Evolutionary conservation across 73 alveolate species (phyloP).

Genomic region (Paramecium tetraurelia): DNA sequence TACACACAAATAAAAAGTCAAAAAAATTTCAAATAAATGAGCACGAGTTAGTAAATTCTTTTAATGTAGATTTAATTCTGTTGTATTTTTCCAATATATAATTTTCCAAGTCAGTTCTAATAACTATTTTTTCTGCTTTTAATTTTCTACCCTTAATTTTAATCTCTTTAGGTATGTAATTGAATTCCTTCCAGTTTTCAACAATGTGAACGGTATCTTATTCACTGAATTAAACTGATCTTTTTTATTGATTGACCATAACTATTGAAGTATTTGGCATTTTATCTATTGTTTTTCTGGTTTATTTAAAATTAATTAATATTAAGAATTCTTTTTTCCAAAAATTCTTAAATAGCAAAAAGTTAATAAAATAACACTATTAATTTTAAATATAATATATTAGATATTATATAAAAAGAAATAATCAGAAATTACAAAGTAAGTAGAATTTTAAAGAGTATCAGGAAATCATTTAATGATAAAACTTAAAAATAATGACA

Average conservation of each 20-base stretch:
- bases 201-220: not conserved
- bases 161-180: constrained; percentile 19
- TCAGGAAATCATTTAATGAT: not conserved
- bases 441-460: not conserved
- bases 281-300: not conserved
- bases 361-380: not conserved
- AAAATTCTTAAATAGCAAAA: not conserved
- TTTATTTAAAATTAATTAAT: not conserved
- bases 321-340: not conserved
- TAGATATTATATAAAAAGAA: not conserved
- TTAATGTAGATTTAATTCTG: not conserved
- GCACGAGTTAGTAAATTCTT: not conserved
- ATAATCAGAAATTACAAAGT: not conserved
- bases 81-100: not conserved
- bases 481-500: too few relatives aligned
- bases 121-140: not conserved
- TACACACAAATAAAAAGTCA: not conserved
- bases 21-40: not conserved
- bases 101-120: constrained; percentile 15
- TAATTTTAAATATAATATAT: not conserved
- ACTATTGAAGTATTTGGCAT: not conserved
- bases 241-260: not conserved
- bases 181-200: constrained; percentile 35
- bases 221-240: not conserved
- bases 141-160: not conserved